phyloP scores from a whole-genome alignment of 2,329 filamentous ascomycete genomes.

The Pseudodiploospora longispora region DNA sequence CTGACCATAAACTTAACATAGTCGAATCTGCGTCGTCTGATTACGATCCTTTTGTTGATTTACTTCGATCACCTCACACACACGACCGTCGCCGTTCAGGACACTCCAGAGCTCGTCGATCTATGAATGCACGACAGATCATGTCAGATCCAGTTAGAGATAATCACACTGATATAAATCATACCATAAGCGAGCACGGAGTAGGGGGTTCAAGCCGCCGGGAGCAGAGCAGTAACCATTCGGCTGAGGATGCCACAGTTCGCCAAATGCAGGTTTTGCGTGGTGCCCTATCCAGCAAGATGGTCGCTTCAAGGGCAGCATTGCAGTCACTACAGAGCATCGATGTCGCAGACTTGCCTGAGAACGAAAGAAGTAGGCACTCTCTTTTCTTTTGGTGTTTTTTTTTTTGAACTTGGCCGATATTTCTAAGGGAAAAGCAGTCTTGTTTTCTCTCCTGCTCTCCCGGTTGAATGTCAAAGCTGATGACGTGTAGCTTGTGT shows the following conservation, averaged over 20 bases:
- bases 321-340: conserved; percentile 40
- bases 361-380: conserved; percentile 40
- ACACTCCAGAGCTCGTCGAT: conserved; percentile 19
- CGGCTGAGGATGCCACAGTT: conserved; percentile 25
- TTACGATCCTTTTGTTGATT: neutral
- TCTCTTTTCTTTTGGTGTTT: neutral
- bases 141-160: conserved; percentile 15
- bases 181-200: neutral
- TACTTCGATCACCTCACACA: conserved; percentile 10
- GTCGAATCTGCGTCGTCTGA: neutral
- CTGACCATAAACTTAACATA: neutral
- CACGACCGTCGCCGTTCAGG: conserved; percentile 18
- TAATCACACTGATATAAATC: conserved; percentile 11
- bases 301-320: conserved; percentile 40
- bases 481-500: conserved; percentile 40
- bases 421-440: conserved; percentile 31
- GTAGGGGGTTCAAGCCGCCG: conserved; percentile 1
- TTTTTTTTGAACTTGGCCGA: neutral
- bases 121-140: conserved; percentile 14
- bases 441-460: neutral
- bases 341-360: conserved; percentile 33
- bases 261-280: conserved; percentile 39
- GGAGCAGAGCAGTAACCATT: conserved; percentile 4
- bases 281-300: conserved; percentile 33
- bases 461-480: neutral